phyloP scores from a whole-genome alignment of 2,329 filamentous ascomycete genomes.

The Hypoxylon sp. region DNA sequence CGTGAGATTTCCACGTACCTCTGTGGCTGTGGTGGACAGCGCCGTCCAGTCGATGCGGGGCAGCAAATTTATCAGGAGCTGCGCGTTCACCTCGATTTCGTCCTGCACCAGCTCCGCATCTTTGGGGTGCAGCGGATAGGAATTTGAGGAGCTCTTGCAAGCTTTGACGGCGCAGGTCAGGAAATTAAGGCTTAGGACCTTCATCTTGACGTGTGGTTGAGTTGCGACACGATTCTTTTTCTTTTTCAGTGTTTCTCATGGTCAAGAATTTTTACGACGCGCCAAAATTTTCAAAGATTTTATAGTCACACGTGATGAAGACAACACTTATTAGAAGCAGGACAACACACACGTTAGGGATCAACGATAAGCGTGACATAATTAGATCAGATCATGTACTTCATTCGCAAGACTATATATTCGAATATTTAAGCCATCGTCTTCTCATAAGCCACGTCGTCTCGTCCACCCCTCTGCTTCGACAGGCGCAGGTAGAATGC shows the following conservation, averaged over 20 bases:
- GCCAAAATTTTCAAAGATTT: constrained; percentile 19
- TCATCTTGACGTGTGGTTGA: constrained; percentile 70
- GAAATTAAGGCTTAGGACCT: constrained; percentile 95
- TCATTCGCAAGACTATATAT: constrained; percentile 22
- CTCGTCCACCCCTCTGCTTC: constrained; percentile 51
- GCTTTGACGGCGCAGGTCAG: constrained; percentile 95
- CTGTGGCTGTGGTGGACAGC: constrained; percentile 78
- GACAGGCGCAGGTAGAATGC: constrained; percentile 60
- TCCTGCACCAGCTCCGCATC: constrained; percentile 91
- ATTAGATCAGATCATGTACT: constrained; percentile 24
- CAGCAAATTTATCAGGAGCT: constrained; percentile 86
- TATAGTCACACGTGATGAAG: constrained; percentile 41
- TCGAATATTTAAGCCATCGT: constrained; percentile 54
- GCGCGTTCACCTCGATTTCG: constrained; percentile 83
- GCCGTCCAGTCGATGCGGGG: constrained; percentile 91
- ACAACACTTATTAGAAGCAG: constrained; percentile 14
- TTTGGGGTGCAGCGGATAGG: constrained; percentile 91
- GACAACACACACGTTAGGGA: constrained; percentile 8
- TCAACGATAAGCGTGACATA: not conserved
- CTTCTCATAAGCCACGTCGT: constrained; percentile 59
- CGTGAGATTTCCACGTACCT: constrained; percentile 67
- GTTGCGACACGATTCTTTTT: constrained; percentile 12
- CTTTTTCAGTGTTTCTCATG: constrained; percentile 10
- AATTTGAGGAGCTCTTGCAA: constrained; percentile 83
- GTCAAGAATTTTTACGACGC: constrained; percentile 19